Evolutionary conservation across 495 filamentous ascomycete genomes (phyloP).

Genomic region (Podospora bellae-mahoneyi): DNA sequence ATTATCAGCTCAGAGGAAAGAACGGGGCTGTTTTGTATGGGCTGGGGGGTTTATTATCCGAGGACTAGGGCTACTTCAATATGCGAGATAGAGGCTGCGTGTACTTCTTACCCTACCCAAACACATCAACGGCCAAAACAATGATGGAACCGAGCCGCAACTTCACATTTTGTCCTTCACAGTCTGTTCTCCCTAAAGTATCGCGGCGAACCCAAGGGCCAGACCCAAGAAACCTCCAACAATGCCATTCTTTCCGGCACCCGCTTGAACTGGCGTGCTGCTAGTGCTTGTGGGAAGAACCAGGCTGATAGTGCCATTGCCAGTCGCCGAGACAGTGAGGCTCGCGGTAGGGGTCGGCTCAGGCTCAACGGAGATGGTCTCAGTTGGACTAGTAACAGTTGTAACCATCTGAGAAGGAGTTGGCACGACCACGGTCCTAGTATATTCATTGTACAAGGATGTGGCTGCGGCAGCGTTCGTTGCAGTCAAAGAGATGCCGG

Average conservation of each 20-base stretch:
- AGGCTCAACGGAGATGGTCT: background rate
- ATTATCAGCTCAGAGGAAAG: background rate
- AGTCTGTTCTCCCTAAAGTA: background rate
- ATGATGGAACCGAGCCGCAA: too few relatives aligned
- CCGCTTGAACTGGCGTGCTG: background rate
- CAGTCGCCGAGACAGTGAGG: background rate
- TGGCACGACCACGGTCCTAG: constrained; percentile 3
- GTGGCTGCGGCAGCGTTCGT: constrained; percentile 13
- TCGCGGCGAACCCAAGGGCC: background rate
- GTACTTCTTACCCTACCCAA: too few relatives aligned
- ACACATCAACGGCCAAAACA: too few relatives aligned
- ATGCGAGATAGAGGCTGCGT: too few relatives aligned
- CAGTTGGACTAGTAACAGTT: background rate
- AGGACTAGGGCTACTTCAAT: background rate
- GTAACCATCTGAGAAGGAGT: constrained; percentile 9
- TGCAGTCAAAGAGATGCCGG: background rate
- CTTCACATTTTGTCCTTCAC: too few relatives aligned
- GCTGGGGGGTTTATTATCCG: background rate
- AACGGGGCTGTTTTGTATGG: background rate
- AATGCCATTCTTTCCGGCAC: background rate
- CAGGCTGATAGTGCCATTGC: background rate
- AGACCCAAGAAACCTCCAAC: background rate
- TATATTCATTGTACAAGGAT: constrained; percentile 1
- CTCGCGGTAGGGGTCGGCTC: background rate
- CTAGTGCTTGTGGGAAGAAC: background rate